Evolutionary conservation across 306 rosid species (phyloP), one percentile per base, ranked within the genome.

Genomic region (Gleditsia sinensis): DNA sequence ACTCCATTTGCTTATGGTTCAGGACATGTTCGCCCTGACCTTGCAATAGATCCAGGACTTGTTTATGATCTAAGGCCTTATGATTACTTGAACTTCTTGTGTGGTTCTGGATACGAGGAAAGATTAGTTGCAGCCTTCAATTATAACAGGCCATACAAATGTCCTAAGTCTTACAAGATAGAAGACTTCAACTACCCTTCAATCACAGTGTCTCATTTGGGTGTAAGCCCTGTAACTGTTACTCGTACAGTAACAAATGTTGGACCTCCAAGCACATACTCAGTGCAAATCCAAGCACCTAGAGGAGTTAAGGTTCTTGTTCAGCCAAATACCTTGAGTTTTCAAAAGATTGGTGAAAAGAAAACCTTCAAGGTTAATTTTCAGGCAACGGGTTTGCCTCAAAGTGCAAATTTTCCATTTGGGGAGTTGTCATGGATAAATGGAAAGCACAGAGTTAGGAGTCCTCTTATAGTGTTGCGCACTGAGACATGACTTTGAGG

Each of bases 111-210:
- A 67, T 84, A 89, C 79, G 78, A 45, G 7, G 46, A 43, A 36
- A 60, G n/a, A 0, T 0, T 43, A 9, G 32, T 86, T 36, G 9
- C 42, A 19, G 12, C 9, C 23, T 6, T 45, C 2, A 72, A 80
- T 61, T 46, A 58, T 0, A 8, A 48, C 0, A 39, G 32, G 25
- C 12, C 68, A 2, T 57, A 27, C 4, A 57, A 13, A 57, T 27
- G 37, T 14, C 39, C 63, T 1, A 57, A 6, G 45, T 67, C 77
- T 9, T 75, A 19, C 64, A 86, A 50, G 2, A 13, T 81, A 0
- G 63, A 60, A 6, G 82, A 88, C 66, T 56, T 90, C 51, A 90
- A 90, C 78, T 83, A 90, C 73, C 96, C 96, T 43, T 71, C 92
- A 6, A 84, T 90, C 54, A 50, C 80, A 2, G 74, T 90, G 19